Evolutionary conservation across 768 basidiomycete species (phyloP).

Genomic region (Collybia sordida): DNA sequence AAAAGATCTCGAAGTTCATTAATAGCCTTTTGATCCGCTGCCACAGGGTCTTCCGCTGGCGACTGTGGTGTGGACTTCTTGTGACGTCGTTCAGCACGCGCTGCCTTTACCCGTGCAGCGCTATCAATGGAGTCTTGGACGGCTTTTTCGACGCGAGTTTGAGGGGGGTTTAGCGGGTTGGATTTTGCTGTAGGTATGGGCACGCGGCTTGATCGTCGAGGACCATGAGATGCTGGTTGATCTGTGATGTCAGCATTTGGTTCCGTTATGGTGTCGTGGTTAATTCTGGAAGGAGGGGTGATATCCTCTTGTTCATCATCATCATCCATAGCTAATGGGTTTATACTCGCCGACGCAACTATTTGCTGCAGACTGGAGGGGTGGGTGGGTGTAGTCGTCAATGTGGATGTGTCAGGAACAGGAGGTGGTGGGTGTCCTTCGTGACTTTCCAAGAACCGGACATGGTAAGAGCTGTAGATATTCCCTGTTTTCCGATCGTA

Average conservation of each 20-base stretch:
- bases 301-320: background rate
- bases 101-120: background rate
- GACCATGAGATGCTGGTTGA: background rate
- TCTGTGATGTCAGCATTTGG: background rate
- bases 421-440: slow-evolving; percentile 3
- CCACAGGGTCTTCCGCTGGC: too few species aligned
- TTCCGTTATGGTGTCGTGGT: too few species aligned
- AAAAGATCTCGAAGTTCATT: background rate
- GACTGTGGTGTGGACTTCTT: too few species aligned
- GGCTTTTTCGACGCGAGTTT: background rate
- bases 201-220: background rate
- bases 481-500: slow-evolving; percentile 19
- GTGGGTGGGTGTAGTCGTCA: too few species aligned
- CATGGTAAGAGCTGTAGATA: slow-evolving; percentile 20
- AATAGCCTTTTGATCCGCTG: background rate
- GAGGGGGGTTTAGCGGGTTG: background rate
- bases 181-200: background rate
- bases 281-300: background rate
- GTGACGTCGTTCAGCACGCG: background rate
- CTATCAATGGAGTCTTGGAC: slow-evolving; percentile 2
- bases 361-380: too few species aligned
- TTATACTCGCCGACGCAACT: too few species aligned
- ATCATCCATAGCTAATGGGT: background rate
- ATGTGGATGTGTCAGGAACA: too few species aligned
- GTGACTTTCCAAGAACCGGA: slow-evolving; percentile 24